Percentiles rank a stretch among this genome's conserved stretches.
Evolutionary conservation across 176 grass and related monocot genomes (phyloP).

Genomic region (Oryza nivara): DNA sequence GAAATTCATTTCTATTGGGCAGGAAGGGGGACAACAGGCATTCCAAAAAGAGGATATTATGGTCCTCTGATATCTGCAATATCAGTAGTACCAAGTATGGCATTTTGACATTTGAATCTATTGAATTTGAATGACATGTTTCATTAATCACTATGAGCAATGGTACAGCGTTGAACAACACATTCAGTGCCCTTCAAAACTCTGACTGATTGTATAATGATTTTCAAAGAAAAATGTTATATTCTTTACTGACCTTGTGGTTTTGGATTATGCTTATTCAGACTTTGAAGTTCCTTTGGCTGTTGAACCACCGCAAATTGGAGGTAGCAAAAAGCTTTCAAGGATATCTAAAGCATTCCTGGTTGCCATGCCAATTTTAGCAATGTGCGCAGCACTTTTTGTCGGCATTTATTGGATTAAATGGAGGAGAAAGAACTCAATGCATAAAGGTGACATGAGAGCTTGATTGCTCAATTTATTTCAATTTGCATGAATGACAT

Average conservation of each 20-base stretch:
- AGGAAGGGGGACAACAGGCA: constrained; percentile 82
- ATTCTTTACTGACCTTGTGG: constrained; percentile 28
- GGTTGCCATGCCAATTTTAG: constrained; percentile 55
- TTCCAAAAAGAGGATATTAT: constrained; percentile 85
- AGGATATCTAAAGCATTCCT: constrained; percentile 41
- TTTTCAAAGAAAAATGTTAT: background rate
- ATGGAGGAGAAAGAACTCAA: constrained; percentile 37
- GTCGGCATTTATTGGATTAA: constrained; percentile 57
- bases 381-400: constrained; percentile 51
- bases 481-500: constrained; percentile 22
- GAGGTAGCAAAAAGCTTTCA: constrained; percentile 24
- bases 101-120: constrained; percentile 24
- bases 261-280: constrained; percentile 43
- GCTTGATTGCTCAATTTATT: constrained; percentile 13
- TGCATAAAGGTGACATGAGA: constrained; percentile 65
- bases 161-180: constrained; percentile 3
- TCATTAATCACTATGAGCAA: background rate
- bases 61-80: constrained; percentile 97
- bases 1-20: constrained; percentile 85
- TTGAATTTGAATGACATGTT: constrained; percentile 11
- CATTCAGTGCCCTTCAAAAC: background rate
- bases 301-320: constrained; percentile 38
- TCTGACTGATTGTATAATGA: background rate
- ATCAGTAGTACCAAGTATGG: constrained; percentile 85
- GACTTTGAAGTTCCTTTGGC: constrained; percentile 56